A percentile compares a stretch with the other conserved stretches of the same genome.
These are phyloP conservation scores for Aegilops sharonensis DNA, from an alignment of 176 grass and related monocot species.

Conservation along the genomic window DNA sequence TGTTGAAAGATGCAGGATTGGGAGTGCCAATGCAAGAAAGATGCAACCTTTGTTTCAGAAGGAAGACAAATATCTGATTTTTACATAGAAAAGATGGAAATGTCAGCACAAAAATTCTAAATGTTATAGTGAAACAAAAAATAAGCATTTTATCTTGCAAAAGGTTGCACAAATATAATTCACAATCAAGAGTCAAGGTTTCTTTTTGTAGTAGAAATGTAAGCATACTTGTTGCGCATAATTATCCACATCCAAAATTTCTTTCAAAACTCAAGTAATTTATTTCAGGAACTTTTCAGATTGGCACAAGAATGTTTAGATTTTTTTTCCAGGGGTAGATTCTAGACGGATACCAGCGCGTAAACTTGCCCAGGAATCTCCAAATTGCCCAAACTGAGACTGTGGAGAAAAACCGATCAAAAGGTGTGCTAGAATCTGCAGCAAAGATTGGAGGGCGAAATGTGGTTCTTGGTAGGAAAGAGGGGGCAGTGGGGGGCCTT, in stretches of 20 bases:
- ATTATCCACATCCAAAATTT: neutral
- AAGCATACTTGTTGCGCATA: neutral
- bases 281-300: neutral
- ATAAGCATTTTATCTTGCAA: neutral
- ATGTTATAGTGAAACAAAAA: neutral
- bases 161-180: neutral
- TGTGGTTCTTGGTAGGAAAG: constrained; percentile 29
- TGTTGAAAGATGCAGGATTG: neutral
- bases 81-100: neutral
- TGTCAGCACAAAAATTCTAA: neutral
- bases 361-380: neutral
- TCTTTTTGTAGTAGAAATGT: neutral
- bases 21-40: neutral
- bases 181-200: neutral
- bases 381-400: neutral
- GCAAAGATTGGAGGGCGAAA: neutral
- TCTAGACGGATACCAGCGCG: neutral
- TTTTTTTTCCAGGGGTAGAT: neutral
- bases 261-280: neutral
- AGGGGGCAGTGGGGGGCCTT: constrained; percentile 9
- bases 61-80: neutral
- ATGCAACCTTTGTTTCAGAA: neutral
- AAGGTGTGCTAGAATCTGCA: neutral
- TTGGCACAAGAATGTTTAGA: neutral
- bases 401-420: neutral